These are phyloP conservation scores for Malassezia equina DNA, from an alignment of 1,284 basidiomycete species.

Conservation along the genomic window DNA sequence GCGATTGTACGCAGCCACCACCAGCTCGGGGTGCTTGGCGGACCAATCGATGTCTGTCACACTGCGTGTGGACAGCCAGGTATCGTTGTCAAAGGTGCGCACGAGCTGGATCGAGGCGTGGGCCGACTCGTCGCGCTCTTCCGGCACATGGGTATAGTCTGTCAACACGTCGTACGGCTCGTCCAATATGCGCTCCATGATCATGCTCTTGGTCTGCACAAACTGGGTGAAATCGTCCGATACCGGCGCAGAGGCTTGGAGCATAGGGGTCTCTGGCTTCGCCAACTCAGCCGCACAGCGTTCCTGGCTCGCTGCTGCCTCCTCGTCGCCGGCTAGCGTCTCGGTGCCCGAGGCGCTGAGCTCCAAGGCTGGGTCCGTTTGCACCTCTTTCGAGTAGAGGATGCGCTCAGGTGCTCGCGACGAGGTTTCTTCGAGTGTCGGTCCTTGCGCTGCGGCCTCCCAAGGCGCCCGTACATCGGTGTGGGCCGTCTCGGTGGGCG, in stretches of 20 bases:
- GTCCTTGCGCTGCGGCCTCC: too few relatives aligned
- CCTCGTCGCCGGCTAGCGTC: conserved; percentile 18
- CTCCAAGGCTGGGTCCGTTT: conserved; percentile 55
- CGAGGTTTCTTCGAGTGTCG: too few relatives aligned
- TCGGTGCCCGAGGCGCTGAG: conserved; percentile 18
- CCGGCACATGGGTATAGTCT: conserved; percentile 75
- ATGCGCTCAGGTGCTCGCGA: conserved; percentile 63
- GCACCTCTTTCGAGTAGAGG: conserved; percentile 85
- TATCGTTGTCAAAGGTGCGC: conserved; percentile 31
- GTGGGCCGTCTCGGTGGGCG: too few relatives aligned
- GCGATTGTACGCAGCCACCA: conserved; percentile 90
- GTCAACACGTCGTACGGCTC: conserved; percentile 92
- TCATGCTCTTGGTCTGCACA: conserved; percentile 85
- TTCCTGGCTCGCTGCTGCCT: background rate
- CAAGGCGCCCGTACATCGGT: too few relatives aligned
- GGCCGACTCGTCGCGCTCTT: conserved; percentile 40
- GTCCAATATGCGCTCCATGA: conserved; percentile 87
- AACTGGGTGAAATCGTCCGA: conserved; percentile 83
- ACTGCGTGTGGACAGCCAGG: conserved; percentile 60
- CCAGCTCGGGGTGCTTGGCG: conserved; percentile 92
- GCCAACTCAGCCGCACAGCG: conserved; percentile 59
- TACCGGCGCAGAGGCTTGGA: conserved; percentile 56
- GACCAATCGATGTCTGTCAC: conserved; percentile 97
- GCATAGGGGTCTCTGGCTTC: conserved; percentile 76
- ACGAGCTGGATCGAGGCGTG: conserved; percentile 20